Base-by-base conservation (phyloP, 495 filamentous ascomycete species). In the Podospora comata region DNA sequence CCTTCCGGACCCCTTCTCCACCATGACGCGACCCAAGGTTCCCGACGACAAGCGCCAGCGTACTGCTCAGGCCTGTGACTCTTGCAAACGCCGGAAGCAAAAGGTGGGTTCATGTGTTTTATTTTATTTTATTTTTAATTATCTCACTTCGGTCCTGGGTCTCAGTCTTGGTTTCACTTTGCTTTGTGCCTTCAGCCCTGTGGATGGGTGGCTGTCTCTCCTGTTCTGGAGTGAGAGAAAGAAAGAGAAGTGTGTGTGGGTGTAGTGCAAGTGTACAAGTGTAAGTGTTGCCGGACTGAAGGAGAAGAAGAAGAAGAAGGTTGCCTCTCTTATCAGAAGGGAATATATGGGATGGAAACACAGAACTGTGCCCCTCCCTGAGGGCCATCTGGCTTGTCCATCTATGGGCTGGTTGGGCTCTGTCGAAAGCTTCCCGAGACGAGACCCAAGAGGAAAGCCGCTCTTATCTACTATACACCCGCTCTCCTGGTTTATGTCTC, bases 61-160 rank as follows among this genome's bases (percentile, higher is more conserved):
- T 64, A 88, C 85, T 68, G 87, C 86, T 54, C 85, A 86, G 66
- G 90, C 90, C 53, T 93, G 90, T 77, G 88, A 92, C 71, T 89
- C 86, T 72, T 93, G 90, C 81, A 93, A 92, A 80, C 82, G 88
- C 65, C 85, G 90, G 71, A 92, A 92, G 78, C 90, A 92, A 79
- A 92, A 92, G 82, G 87, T 87, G 69, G 79, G 85, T 79, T 48
- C 39, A 48, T 48, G 15, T 62, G 59, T 53, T 70, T n/a, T 32
- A 5, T 63, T 59, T 57, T 64, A 34, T 59, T 62, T 23, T 23
- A 23, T 1, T 23, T 23, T 23, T 23, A 23, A 23, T 23, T 23
- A 23, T 23, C 23, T 23, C 23, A 64, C 70, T 55, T 34, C 27
- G 55, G 63, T 69, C 39, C 72, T 63, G 44, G 44, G 59, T 68